Base-by-base conservation (phyloP, 768 basidiomycete species). In the Auriscalpium vulgare region DNA sequence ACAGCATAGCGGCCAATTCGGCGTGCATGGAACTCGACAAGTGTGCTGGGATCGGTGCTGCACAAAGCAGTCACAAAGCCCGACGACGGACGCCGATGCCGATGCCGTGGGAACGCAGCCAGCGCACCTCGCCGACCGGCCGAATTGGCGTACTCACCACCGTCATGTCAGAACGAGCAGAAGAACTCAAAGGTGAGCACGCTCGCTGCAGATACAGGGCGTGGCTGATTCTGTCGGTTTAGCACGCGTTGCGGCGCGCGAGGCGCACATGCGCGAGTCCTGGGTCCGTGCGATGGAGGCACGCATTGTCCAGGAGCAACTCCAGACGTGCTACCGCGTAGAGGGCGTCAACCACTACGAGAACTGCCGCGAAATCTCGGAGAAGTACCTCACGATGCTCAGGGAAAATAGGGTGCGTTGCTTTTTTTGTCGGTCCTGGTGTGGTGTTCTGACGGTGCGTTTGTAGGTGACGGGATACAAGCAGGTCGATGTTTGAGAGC, bases 221-320 rank as follows among this genome's bases (percentile, higher is more conserved):
- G 5, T n/a, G n/a, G 38, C 7, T 19, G 10, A 50, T 10, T 8
- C n/a, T 37, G 35, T n/a, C 43, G 51, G 29, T 37, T 37, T 56
- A 91, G 88, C 78, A 16, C 82, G 79, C 67, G 70, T 88, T 51
- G 72, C 80, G 63, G 79, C 78, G 62, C 86, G 89, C 43, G 92
- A 95, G 59, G 73, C 81, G 47, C 75, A 81, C 70, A 76, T 97
- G 66, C 84, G 89, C 51, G 94, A 97, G 74, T 89, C 90, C 51
- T 98, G 95, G 95, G 81, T 97, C 36, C 87, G 85, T 63, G 86
- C 90, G 19, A 95, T 97, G 93, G 94, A 97, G 71, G 83, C 84
- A 36, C 84, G 89, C 49, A 76, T 98, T 56, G 91, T 97, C 48
- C 84, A 84, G 58, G 87, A 91, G 56, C 90, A 95, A 69, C 81